Percentiles rank a stretch among this genome's conserved stretches.
Evolutionary conservation across 805 yeast species (phyloP).

Genomic region (Pachysolen tannophilus): DNA sequence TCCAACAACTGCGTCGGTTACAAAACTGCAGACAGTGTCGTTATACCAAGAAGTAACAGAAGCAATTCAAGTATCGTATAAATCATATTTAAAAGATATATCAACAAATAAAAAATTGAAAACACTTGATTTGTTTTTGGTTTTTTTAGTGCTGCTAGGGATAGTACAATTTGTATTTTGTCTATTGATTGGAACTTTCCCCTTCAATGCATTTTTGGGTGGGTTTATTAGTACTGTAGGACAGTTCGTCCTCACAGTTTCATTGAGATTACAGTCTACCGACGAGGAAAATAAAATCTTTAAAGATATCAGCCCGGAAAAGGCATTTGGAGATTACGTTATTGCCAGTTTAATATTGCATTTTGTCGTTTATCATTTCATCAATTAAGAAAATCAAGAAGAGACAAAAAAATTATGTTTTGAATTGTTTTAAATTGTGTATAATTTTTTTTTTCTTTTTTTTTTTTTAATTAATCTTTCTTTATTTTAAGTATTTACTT

Average conservation of each 20-base stretch:
- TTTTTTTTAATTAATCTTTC: too few relatives aligned
- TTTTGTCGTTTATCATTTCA: conserved; percentile 84
- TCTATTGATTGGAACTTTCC: conserved; percentile 76
- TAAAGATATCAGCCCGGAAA: conserved; percentile 23
- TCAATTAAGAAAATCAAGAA: conserved; percentile 56
- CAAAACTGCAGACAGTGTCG: conserved; percentile 5
- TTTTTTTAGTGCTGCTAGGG: conserved; percentile 68
- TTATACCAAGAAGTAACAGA: conserved; percentile 21
- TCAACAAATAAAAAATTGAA: conserved; percentile 34
- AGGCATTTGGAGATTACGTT: conserved; percentile 82
- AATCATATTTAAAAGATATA: conserved; percentile 23
- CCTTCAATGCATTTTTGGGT: conserved; percentile 93
- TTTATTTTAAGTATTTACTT: too few relatives aligned
- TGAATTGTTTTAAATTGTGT: too few relatives aligned
- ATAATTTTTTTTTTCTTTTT: too few relatives aligned
- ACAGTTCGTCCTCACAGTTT: conserved; percentile 84
- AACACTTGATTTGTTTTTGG: conserved; percentile 72
- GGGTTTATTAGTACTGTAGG: conserved; percentile 92
- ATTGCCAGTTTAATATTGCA: conserved; percentile 85
- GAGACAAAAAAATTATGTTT: too few relatives aligned
- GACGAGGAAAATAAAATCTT: conserved; percentile 14
- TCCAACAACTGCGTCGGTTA: neutral
- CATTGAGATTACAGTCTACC: conserved; percentile 66
- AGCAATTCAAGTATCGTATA: conserved; percentile 22
- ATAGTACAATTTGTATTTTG: conserved; percentile 73